Base-by-base conservation (phyloP, 441 rosid species). In the Eruca vesicaria region DNA sequence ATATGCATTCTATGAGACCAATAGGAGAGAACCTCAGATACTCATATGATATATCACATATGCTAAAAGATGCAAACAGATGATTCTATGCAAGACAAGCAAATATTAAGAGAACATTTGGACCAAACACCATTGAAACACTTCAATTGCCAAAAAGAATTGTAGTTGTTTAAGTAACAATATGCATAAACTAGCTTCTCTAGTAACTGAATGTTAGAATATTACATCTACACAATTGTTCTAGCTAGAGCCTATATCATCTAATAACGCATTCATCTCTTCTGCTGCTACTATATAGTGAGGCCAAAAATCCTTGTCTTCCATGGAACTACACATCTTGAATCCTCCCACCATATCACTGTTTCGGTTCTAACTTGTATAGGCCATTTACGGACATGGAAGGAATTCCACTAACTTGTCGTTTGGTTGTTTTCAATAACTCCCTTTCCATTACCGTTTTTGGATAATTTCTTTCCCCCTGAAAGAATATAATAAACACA, bases 401-500 rank as follows among this genome's bases (percentile, higher is more conserved):
- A 62, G 45, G 2, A 29, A 3, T 48, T 35, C 45, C 0, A 65
- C 36, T 32, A 31, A 59, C 35, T 43, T 31, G 29, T 66, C 20
- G 60, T 66, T 45, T 50, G 59, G 48, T 62, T 7, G 16, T 31
- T 62, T 48, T 80, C 73, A 94, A n/a, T n/a, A n/a, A n/a, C n/a
- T 90, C 89, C 82, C 83, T 88, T 80, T 89, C 89, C 75, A 94
- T 88, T 12, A 92, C 93, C 1, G 91, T 84, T 48, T 91, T 83
- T 3, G 98, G 90, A 69, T 90, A 89, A 23, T 85, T 91, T 84
- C 71, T 86, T 79, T 87, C 86, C 3, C 87, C 79, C 96, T 92
- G 80, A 29, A 78, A 81, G 33, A 73, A 63, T 18, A 61, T 31
- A 6, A n/a, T 23, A 23, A 23, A 53, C 18, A 62, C 1, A 23